Evolutionary conservation across 2,329 filamentous ascomycete species (phyloP).

Genomic region (Endoconidiophora polonica): DNA sequence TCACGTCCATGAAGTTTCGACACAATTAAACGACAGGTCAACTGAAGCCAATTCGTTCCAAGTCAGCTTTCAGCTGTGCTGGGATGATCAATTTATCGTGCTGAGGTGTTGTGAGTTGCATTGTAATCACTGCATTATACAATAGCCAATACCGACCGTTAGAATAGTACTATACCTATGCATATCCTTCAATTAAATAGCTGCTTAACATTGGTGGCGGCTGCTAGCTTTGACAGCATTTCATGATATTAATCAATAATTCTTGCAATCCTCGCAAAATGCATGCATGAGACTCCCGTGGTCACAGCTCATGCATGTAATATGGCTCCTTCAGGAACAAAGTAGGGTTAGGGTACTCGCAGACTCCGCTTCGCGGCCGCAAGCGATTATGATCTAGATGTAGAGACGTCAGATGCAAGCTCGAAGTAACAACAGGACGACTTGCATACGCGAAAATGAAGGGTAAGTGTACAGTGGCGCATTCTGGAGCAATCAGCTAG

Average conservation of each 20-base stretch:
- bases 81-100: too few relatives aligned
- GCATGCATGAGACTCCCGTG: neutral
- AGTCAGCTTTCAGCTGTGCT: too few relatives aligned
- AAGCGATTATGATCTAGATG: neutral
- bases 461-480: neutral
- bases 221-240: neutral
- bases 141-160: too few relatives aligned
- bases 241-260: neutral
- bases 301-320: slow-evolving; percentile 5
- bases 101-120: too few relatives aligned
- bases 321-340: slow-evolving; percentile 1
- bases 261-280: neutral
- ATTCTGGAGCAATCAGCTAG: neutral
- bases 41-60: too few relatives aligned
- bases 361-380: neutral
- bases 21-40: too few relatives aligned
- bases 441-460: slow-evolving; percentile 10
- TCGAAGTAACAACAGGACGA: neutral
- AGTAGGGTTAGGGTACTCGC: neutral
- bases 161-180: too few relatives aligned
- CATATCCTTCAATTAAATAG: too few relatives aligned
- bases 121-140: too few relatives aligned
- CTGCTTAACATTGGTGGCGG: neutral
- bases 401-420: neutral
- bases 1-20: too few relatives aligned